Evolutionary conservation across 305 asterid genomes (phyloP).

Genomic region (Fraxinus paxiana): DNA sequence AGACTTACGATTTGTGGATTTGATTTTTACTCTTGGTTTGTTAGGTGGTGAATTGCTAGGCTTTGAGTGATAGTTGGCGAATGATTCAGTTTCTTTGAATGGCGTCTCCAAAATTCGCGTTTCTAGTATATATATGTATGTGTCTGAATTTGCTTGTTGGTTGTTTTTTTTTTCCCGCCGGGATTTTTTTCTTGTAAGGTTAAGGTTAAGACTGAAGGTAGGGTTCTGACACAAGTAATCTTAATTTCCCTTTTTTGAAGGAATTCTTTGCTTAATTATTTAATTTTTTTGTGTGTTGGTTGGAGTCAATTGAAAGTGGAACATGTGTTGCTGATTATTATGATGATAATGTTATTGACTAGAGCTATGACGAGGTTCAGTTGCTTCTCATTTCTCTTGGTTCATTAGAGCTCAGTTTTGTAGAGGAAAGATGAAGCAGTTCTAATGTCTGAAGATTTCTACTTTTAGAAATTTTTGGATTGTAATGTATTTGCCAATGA

Average conservation of each 20-base stretch:
- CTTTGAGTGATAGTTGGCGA: background rate
- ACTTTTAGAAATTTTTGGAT: background rate
- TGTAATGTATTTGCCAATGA: background rate
- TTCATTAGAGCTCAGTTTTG: background rate
- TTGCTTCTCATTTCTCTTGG: background rate
- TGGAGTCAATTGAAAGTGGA: background rate
- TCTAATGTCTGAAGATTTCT: background rate
- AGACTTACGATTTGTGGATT: background rate
- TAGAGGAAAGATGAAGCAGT: background rate
- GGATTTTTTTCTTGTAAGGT: background rate
- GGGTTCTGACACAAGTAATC: background rate
- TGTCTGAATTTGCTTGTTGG: background rate
- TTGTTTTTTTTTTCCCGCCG: background rate
- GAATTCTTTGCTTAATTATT: background rate
- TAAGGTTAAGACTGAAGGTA: background rate
- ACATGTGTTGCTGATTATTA: background rate
- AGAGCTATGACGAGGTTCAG: background rate
- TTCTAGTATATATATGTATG: background rate
- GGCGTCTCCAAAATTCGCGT: conserved; percentile 2
- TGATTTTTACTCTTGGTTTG: background rate
- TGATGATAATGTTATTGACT: background rate
- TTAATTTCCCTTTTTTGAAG: background rate
- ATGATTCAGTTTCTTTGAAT: background rate
- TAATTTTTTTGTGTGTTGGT: background rate
- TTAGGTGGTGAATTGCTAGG: conserved; percentile 11